phyloP scores from a whole-genome alignment of 2,329 filamentous ascomycete genomes.

The Elsinoe batatas region DNA sequence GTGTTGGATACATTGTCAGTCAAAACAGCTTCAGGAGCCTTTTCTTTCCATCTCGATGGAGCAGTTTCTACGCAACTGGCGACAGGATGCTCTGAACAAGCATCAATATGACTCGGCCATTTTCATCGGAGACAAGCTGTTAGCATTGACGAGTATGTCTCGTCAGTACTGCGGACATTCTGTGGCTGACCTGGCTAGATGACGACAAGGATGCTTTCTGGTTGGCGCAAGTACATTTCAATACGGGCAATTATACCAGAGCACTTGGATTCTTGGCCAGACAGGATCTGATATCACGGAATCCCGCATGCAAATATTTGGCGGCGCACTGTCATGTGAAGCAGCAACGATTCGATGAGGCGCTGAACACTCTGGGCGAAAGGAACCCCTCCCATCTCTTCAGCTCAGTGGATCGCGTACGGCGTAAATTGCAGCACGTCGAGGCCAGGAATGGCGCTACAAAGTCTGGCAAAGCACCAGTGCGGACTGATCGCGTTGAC shows the following conservation, averaged over 20 bases:
- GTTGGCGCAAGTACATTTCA: conserved; percentile 97
- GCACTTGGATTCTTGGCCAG: conserved; percentile 77
- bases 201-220: conserved; percentile 92
- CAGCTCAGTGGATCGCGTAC: conserved; percentile 51
- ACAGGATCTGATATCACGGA: conserved; percentile 71
- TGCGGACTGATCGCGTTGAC: conserved; percentile 44
- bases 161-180: background rate
- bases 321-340: conserved; percentile 91
- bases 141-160: conserved; percentile 79
- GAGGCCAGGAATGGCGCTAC: conserved; percentile 43
- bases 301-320: conserved; percentile 81
- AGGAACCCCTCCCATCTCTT: conserved; percentile 89
- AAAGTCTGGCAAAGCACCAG: conserved; percentile 31
- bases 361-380: conserved; percentile 75
- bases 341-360: conserved; percentile 81
- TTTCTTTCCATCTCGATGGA: conserved; percentile 54
- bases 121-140: conserved; percentile 92
- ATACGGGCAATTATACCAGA: conserved; percentile 86
- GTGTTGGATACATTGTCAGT: no score
- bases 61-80: conserved; percentile 85
- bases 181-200: conserved; percentile 42
- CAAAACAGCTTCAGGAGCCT: background rate
- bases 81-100: conserved; percentile 89
- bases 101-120: conserved; percentile 95
- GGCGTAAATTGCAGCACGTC: conserved; percentile 62